phyloP scores from a whole-genome alignment of 129 eudicot species.

The Helianthus annuus region DNA sequence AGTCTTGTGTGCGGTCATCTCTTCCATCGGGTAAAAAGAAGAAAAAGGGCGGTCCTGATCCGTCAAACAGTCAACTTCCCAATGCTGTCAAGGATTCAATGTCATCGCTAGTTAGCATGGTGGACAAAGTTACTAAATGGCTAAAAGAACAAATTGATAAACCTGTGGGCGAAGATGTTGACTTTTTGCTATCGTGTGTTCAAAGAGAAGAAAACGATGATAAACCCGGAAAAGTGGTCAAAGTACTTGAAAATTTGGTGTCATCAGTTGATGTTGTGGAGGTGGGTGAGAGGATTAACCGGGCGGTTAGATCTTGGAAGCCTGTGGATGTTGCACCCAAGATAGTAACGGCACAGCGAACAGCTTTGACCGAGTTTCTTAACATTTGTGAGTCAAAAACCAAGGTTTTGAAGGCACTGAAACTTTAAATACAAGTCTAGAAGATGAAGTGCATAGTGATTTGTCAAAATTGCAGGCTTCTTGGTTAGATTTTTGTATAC shows the following conservation, averaged over 20 bases:
- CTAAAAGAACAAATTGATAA: slow-evolving; percentile 55
- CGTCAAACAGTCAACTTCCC: slow-evolving; percentile 44
- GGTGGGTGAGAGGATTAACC: slow-evolving; percentile 61
- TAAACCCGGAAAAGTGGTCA: slow-evolving; percentile 70
- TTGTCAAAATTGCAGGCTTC: not conserved
- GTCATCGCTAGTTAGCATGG: slow-evolving; percentile 35
- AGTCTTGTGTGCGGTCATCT: slow-evolving; percentile 61
- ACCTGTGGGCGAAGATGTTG: slow-evolving; percentile 44
- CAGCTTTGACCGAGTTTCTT: slow-evolving; percentile 43
- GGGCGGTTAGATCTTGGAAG: slow-evolving; percentile 57
- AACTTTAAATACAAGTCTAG: slow-evolving; percentile 33
- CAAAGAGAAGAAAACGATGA: slow-evolving; percentile 22
- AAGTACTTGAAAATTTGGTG: slow-evolving; percentile 43
- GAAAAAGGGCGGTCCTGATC: slow-evolving; percentile 79
- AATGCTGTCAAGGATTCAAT: slow-evolving; percentile 52
- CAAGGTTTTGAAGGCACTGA: slow-evolving; percentile 52
- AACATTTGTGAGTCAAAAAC: slow-evolving; percentile 58
- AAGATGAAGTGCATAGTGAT: slow-evolving; percentile 15
- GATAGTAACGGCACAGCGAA: slow-evolving; percentile 47
- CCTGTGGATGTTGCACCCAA: slow-evolving; percentile 60
- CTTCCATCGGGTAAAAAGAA: slow-evolving; percentile 88
- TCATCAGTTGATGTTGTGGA: slow-evolving; percentile 39
- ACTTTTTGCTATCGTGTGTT: slow-evolving; percentile 45
- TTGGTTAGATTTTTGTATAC: slow-evolving; percentile 41
- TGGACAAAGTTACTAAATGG: slow-evolving; percentile 63